These are phyloP conservation scores for Aureobasidium leucospermi DNA, from an alignment of 2,329 filamentous ascomycete genomes.

Conservation along the genomic window DNA sequence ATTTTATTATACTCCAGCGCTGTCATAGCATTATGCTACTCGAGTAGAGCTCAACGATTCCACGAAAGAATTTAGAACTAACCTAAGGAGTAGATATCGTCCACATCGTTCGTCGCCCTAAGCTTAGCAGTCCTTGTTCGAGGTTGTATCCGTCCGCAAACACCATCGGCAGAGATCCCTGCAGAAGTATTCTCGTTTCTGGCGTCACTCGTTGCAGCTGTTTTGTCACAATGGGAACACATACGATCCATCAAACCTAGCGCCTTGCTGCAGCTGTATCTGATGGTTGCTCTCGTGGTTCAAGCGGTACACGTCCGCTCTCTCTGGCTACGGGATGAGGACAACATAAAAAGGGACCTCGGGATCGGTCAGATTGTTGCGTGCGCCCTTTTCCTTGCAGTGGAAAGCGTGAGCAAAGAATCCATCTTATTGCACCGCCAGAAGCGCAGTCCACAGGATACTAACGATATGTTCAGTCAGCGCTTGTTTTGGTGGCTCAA, in stretches of 20 bases:
- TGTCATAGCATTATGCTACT: no score
- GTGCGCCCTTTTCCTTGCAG: conserved; percentile 21
- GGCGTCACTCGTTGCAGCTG: conserved; percentile 19
- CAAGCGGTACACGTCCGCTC: conserved; percentile 24
- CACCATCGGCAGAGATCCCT: conserved; percentile 19
- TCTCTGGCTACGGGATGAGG: conserved; percentile 20
- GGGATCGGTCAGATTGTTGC: conserved; percentile 20
- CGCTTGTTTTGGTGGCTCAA: conserved; percentile 32
- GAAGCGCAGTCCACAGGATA: conserved; percentile 29
- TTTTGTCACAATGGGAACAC: conserved; percentile 24
- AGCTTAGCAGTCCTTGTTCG: conserved; percentile 20
- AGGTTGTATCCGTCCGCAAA: not conserved
- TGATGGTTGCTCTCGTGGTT: conserved; percentile 23
- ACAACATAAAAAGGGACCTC: conserved; percentile 16
- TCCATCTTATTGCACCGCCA: conserved; percentile 20
- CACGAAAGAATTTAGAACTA: not conserved
- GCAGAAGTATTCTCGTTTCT: conserved; percentile 22
- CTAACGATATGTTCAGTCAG: conserved; percentile 30
- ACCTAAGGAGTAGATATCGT: conserved; percentile 9
- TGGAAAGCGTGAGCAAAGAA: conserved; percentile 24
- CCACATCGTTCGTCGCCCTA: conserved; percentile 19
- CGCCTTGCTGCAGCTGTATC: conserved; percentile 25
- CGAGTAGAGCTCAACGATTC: no score
- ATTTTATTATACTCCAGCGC: not conserved
- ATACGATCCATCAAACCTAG: conserved; percentile 23